Base-by-base conservation (phyloP, 495 filamentous ascomycete genomes). In the Neurospora sp. region DNA sequence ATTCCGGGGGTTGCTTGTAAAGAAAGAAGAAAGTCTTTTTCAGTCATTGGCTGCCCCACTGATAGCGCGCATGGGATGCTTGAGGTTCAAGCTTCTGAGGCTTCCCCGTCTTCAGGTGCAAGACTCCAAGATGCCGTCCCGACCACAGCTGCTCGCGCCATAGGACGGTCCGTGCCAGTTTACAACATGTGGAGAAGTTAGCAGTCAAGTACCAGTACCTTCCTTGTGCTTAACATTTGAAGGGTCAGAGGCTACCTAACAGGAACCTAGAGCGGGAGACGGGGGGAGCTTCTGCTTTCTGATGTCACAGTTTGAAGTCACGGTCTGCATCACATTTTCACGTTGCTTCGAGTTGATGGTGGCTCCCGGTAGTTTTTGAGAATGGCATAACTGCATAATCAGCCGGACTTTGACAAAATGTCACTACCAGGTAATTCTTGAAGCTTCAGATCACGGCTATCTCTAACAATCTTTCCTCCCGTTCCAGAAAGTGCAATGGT, bases 31-130 rank as follows among this genome's bases (percentile, higher is more conserved):
- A 74, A 69, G 38, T 72, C 70, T 74, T 35, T 66, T 37, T 72
- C 70, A 44, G 46, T 59, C 38, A 74, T 74, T 74, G 73, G 73
- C 54, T 69, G 69, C 73, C 62, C 73, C 73, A 72, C 48, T 37
- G 54, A 35, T 35, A 66, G 54, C 54, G 27, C 27, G 14, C 27
- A 35, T 62, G 23, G 54, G 11, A 35, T 31, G 54, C 54, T 74
- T n/a, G n/a, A n/a, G n/a, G n/a, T n/a, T 62, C 44, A 14, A 27
- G n/a, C 44, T 72, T 72, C 38, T 31, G 54, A 62, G 23, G 54
- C 27, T 62, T 62, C 54, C 54, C 54, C 54, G 27, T 62, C 27
- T 62, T 35, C 23, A 35, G 54, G 6, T 31, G 31, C 31, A 35
- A 35, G 31, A 35, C 31, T 35, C 27, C 54, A 62, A 31, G 23